These are phyloP conservation scores for Grosmannia serpens DNA, from an alignment of 2,329 filamentous ascomycete species.

Conservation along the genomic window DNA sequence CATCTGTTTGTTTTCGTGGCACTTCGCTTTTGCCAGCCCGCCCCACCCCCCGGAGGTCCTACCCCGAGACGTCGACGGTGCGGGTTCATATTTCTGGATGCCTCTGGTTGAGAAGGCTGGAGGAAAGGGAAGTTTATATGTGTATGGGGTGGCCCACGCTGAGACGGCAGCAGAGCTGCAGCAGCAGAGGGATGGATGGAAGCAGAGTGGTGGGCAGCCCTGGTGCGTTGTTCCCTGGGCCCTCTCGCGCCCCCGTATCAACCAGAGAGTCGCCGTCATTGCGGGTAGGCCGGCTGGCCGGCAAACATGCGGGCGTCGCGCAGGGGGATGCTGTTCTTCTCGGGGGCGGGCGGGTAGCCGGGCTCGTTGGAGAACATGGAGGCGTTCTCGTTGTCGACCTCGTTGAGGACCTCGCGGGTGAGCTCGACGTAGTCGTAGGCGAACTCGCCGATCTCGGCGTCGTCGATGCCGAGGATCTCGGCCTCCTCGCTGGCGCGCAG, in stretches of 20 bases:
- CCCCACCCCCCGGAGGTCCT: too few relatives aligned
- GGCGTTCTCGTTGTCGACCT: conserved; percentile 11
- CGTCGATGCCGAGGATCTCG: conserved; percentile 76
- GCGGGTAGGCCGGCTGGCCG: conserved; percentile 13
- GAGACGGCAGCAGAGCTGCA: neutral
- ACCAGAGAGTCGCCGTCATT: conserved; percentile 14
- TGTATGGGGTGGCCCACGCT: too few relatives aligned
- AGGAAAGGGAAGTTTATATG: neutral
- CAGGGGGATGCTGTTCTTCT: conserved; percentile 37
- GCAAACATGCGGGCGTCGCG: conserved; percentile 32
- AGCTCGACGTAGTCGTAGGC: conserved; percentile 93
- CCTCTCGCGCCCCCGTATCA: neutral
- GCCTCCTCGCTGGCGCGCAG: conserved; percentile 67
- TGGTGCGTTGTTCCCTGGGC: too few relatives aligned
- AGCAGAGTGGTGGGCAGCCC: neutral
- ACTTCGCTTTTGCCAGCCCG: too few relatives aligned
- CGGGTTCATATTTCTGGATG: neutral
- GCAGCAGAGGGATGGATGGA: neutral
- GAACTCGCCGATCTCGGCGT: conserved; percentile 85
- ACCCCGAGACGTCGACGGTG: neutral
- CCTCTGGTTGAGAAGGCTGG: neutral
- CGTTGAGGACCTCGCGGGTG: conserved; percentile 36
- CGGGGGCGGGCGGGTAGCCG: neutral
- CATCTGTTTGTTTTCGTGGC: too few relatives aligned
- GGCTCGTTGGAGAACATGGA: conserved; percentile 19